Base-by-base conservation (phyloP, 2,329 filamentous ascomycete genomes). In the Rhynchosporium secalis region DNA sequence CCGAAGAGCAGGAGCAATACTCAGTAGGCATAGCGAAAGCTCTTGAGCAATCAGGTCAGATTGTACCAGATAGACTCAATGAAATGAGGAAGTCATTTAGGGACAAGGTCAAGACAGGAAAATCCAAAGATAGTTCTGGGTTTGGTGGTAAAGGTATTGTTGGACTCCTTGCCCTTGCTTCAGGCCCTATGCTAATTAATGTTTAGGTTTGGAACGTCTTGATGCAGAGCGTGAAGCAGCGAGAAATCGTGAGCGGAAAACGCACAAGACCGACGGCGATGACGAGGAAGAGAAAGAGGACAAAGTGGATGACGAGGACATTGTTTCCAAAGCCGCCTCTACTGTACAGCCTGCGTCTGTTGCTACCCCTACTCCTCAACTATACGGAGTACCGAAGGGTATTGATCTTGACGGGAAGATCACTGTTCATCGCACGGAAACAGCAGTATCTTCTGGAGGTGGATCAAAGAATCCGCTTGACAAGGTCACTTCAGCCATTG, bases 181-280 rank as follows among this genome's bases (percentile, higher is more conserved):
- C 26, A 4, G 9, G 47, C n/a, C 12, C 13, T 31, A 36, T 61
- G 31, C 62, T 66, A 58, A 66, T 20, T 29, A 12, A 15, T 26
- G 12, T 15, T 45, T 29, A 65, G 63, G 63, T 63, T 82, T 99
- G 40, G 95, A 98, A 74, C 87, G 88, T 52, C 86, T 98, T 47
- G 94, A 98, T 75, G 89, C 93, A 72, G 91, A 96, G 71, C 90
- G 94, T 73, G 92, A 96, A 73, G 88, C 91, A 6, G 90, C 93
- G 48, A 90, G 92, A 68, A 86, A 90, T 71, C 88, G 92, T 62
- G 92, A 97, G 78, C 88, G 92, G 63, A 93, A 92, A 76, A 89
- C 91, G 1, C 94, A 93, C 78, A 94, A 95, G 78, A 91, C 91
- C 7, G 94, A 93, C 68, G 90, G 90, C 60, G 88, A 91, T 61